Percentiles rank a stretch among this genome's conserved stretches.
Conservation (phyloP, 1,284 basidiomycete genomes). For the Rhodotorula sp. region DNA sequence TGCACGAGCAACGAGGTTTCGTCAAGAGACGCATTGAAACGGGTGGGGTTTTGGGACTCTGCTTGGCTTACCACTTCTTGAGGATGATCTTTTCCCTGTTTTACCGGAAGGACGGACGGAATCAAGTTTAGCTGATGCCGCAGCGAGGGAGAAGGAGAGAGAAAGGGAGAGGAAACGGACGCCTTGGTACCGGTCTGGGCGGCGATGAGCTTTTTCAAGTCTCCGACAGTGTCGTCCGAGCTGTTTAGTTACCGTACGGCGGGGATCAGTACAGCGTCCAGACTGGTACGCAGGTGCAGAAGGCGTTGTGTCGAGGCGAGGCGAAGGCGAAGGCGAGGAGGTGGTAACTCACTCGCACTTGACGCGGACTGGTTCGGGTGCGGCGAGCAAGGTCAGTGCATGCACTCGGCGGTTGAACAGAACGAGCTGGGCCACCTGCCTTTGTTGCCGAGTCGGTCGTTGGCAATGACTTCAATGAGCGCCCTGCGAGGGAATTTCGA, state of each 20-base stretch:
- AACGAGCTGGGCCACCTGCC: constrained; percentile 55
- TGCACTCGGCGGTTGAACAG: not conserved
- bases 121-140: not conserved
- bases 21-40: not conserved
- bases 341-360: constrained; percentile 56
- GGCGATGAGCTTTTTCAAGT: constrained; percentile 93
- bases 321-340: not conserved
- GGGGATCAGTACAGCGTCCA: not conserved
- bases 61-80: constrained; percentile 83
- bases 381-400: not conserved
- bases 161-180: constrained; percentile 38
- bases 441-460: constrained; percentile 94
- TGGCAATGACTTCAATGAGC: constrained; percentile 63
- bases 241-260: constrained; percentile 54
- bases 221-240: constrained; percentile 92
- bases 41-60: not conserved
- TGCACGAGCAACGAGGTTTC: not conserved
- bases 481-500: constrained; percentile 5
- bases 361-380: constrained; percentile 65
- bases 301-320: no score
- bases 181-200: constrained; percentile 88
- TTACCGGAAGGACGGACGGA: not conserved
- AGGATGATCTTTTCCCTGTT: constrained; percentile 73
- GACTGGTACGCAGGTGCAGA: not conserved
- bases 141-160: not conserved